A percentile compares a stretch with the other conserved stretches of the same genome.
These are phyloP conservation scores for Mycena sp. DNA, from an alignment of 1,284 basidiomycete species.

Conservation along the genomic window DNA sequence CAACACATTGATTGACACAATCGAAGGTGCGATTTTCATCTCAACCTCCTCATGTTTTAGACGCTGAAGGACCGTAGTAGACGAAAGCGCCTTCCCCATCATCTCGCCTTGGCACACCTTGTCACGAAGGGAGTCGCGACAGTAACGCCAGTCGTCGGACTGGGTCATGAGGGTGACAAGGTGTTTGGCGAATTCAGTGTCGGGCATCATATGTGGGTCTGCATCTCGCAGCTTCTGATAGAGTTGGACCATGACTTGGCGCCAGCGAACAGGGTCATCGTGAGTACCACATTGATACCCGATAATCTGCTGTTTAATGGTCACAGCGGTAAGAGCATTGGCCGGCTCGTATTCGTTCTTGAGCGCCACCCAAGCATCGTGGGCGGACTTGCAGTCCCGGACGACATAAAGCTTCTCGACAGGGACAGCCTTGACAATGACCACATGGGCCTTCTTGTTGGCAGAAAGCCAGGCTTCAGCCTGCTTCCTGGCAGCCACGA, in stretches of 20 bases:
- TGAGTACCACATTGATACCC: neutral
- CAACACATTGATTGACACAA: slow-evolving; percentile 6
- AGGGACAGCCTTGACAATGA: slow-evolving; percentile 15
- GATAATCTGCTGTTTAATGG: slow-evolving; percentile 16
- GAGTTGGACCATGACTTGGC: slow-evolving; percentile 10
- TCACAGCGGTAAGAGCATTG: slow-evolving; percentile 15
- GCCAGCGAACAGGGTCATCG: slow-evolving; percentile 18
- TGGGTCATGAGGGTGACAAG: slow-evolving; percentile 8
- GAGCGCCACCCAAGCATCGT: slow-evolving; percentile 13
- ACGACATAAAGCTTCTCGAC: slow-evolving; percentile 9
- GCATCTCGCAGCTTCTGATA: slow-evolving; percentile 15
- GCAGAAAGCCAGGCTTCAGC: slow-evolving; percentile 10
- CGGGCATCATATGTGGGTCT: slow-evolving; percentile 14
- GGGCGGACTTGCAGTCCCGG: slow-evolving; percentile 8
- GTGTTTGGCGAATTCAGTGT: slow-evolving; percentile 19
- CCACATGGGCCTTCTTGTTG: slow-evolving; percentile 6
- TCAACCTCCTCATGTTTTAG: slow-evolving; percentile 6
- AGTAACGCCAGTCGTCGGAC: slow-evolving; percentile 11
- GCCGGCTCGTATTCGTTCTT: slow-evolving; percentile 16
- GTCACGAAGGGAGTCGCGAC: slow-evolving; percentile 9
- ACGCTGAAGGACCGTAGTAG: neutral
- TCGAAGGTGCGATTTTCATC: slow-evolving; percentile 3
- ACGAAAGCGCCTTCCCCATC: neutral
- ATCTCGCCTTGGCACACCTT: neutral
- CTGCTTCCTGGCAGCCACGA: neutral